These are phyloP conservation scores for Aureococcus anophagefferens DNA, from an alignment of 108 stramenopile species.

Conservation along the genomic window DNA sequence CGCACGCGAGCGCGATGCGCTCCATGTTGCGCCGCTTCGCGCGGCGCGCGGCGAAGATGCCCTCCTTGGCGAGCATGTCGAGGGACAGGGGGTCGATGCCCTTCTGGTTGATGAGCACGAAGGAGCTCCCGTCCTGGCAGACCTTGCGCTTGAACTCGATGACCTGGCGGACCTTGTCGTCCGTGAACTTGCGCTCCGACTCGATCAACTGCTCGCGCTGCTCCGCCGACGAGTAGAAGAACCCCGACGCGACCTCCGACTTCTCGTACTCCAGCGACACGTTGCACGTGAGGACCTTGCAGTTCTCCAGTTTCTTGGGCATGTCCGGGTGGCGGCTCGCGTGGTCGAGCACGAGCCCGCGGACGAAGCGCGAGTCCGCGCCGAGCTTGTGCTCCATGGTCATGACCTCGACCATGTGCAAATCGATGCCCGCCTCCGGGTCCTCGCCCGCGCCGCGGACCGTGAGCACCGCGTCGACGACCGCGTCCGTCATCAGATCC, in stretches of 20 bases:
- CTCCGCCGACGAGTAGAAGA: constrained; percentile 88
- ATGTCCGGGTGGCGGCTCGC: constrained; percentile 98
- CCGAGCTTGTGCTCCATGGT: constrained; percentile 77
- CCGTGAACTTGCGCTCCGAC: constrained; percentile 90
- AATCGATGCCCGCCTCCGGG: constrained; percentile 58
- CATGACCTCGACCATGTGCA: constrained; percentile 97
- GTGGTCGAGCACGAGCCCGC: constrained; percentile 97
- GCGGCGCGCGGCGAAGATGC: constrained; percentile 86
- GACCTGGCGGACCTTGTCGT: constrained; percentile 85
- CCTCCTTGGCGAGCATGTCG: constrained; percentile 99
- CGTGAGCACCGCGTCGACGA: constrained; percentile 84
- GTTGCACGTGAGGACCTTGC: constrained; percentile 94
- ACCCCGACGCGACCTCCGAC: constrained; percentile 89
- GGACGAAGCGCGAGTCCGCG: constrained; percentile 72
- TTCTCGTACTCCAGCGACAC: constrained; percentile 98
- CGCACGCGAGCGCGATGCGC: constrained; percentile 91
- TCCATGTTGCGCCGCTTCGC: constrained; percentile 99
- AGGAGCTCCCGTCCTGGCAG: constrained; percentile 77
- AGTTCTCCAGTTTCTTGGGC: constrained; percentile 83
- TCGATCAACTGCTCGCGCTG: constrained; percentile 96
- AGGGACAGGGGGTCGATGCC: constrained; percentile 94
- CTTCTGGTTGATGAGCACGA: constrained; percentile 99
- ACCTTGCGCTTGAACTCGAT: constrained; percentile 90
- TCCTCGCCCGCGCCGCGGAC: constrained; percentile 29
- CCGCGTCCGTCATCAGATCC: constrained; percentile 61